Percentiles rank a stretch among this genome's conserved stretches.
phyloP scores from a whole-genome alignment of 495 filamentous ascomycete genomes.

The Pseudomonodictys pantanalensis region DNA sequence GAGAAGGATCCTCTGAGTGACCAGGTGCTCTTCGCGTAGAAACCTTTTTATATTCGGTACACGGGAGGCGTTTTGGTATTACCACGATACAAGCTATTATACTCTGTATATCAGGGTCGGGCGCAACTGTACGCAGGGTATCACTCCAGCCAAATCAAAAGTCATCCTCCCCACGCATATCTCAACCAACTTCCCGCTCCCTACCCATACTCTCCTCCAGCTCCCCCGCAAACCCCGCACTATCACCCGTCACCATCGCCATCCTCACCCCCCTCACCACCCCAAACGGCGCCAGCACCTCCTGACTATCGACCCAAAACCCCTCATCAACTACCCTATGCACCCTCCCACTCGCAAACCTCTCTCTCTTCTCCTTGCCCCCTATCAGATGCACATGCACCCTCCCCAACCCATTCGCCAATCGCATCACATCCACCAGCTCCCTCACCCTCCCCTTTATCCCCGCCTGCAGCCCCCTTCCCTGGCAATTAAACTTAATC shows the following conservation, averaged over 20 bases:
- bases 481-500: conserved; percentile 46
- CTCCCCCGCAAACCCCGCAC: conserved; percentile 7
- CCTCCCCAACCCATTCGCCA: conserved; percentile 19
- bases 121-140: neutral
- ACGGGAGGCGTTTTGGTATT: conserved; percentile 9
- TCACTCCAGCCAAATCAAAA: neutral
- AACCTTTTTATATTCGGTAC: neutral
- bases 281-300: conserved; percentile 28
- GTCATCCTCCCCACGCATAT: neutral
- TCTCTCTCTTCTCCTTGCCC: conserved; percentile 18
- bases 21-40: conserved; percentile 72
- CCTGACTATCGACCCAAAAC: conserved; percentile 18
- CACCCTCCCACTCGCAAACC: conserved; percentile 20
- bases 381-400: conserved; percentile 33
- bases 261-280: conserved; percentile 19
- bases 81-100: neutral
- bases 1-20: conserved; percentile 74
- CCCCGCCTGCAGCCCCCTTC: conserved; percentile 36
- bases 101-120: conserved; percentile 7
- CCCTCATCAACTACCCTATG: conserved; percentile 27
- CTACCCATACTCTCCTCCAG: conserved; percentile 25
- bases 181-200: neutral
- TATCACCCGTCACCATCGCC: conserved; percentile 23
- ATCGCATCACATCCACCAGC: conserved; percentile 35
- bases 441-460: conserved; percentile 36